Conservation (phyloP, 768 basidiomycete species). For the Tulasnella sp. region DNA sequence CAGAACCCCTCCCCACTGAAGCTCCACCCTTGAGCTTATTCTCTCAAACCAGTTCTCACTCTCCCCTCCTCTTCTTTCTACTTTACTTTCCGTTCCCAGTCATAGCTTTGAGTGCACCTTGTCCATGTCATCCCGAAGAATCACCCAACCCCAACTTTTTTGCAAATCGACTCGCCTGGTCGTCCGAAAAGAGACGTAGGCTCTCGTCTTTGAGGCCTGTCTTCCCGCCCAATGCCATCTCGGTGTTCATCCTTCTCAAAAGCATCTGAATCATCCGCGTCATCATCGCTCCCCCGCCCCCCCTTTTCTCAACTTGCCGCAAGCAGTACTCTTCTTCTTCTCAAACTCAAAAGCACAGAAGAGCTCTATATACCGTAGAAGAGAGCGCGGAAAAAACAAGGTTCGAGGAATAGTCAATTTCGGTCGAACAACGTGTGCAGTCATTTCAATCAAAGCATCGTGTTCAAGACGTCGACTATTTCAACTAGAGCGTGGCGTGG, state of each 20-base stretch:
- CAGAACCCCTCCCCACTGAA: neutral
- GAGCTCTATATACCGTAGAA: neutral
- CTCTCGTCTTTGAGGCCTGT: neutral
- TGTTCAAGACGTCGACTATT: neutral
- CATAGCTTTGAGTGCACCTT: neutral
- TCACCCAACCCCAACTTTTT: neutral
- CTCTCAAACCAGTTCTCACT: neutral
- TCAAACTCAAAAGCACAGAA: neutral
- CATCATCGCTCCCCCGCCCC: neutral
- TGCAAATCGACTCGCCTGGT: neutral
- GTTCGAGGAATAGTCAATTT: neutral
- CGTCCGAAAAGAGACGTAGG: neutral
- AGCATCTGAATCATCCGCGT: neutral
- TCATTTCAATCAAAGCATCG: neutral
- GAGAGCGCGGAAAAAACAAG: too few relatives aligned
- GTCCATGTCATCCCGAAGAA: neutral
- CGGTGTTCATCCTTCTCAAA: neutral
- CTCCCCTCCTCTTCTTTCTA: neutral
- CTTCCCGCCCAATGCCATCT: neutral
- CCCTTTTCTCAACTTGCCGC: neutral
- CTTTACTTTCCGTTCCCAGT: neutral
- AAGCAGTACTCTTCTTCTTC: neutral
- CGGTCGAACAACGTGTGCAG: neutral
- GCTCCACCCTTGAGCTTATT: constrained; percentile 2
- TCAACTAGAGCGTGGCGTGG: neutral